Base-by-base conservation (phyloP, 2,329 filamentous ascomycete species). In the Talaromyces sp. region DNA sequence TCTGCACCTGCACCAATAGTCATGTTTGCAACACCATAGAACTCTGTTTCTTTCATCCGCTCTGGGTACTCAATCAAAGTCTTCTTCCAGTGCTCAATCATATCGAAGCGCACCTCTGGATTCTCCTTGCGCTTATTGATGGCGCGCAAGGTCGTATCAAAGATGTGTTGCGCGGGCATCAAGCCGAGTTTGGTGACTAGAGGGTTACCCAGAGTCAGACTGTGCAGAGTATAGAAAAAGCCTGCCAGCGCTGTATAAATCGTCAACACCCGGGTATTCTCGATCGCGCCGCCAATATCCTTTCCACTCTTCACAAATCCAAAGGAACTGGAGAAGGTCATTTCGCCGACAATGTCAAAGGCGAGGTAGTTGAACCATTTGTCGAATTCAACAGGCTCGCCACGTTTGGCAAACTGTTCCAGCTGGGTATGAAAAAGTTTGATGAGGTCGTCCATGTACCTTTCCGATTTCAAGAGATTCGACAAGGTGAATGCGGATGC, bases 1-100 rank as follows among this genome's bases (percentile, higher is more conserved):
- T 75, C 75, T 0, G 68, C 65, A 1, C 73, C 73, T 1, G 72
- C 73, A 3, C 70, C 71, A 1, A 75, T 63, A 24, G 67, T 73
- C 17, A 64, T 67, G 5, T 67, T 63, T 1, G 69, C 70, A 14
- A 65, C 67, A n/a, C 66, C 66, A 17, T 69, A 60, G 27, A 75
- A 63, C 14, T 74, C 72, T 3, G 66, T 65, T 55, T 71, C 68
- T 0, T 64, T 60, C 61, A 74, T 65, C 1, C 65, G 67, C 11
- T 60, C 59, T 8, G 57, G 61, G 27, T 60, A 35, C 10, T 41
- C 46, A 14, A 32, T 41, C 3, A 54, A 56, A 11, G 58, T 46
- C 11, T 63, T 26, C 7, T 50, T 50, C 55, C 55, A 57, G 14
- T 57, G 55, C 55, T 57, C 55, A 29, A 57, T 32, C 55, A 57